phyloP scores from a whole-genome alignment of 2,329 filamentous ascomycete species.

The Epichloe coenophiala region DNA sequence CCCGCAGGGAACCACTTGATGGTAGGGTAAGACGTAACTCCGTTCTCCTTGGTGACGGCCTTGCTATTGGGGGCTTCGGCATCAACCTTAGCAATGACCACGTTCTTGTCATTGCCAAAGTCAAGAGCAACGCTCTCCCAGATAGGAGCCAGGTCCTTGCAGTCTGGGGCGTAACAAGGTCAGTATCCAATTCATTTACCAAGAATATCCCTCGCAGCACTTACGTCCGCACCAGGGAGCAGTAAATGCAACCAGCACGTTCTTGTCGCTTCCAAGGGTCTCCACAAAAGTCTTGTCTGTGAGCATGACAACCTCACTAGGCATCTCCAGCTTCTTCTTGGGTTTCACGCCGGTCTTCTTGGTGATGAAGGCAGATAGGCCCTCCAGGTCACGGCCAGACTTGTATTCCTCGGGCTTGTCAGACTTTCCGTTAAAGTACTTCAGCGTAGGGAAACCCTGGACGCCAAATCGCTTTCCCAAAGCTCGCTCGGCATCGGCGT shows the following conservation, averaged over 20 bases:
- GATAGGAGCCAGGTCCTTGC: constrained; percentile 80
- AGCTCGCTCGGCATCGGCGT: constrained; percentile 77
- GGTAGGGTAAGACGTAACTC: constrained; percentile 79
- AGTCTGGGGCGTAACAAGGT: constrained; percentile 51
- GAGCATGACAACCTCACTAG: constrained; percentile 67
- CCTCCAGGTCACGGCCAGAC: constrained; percentile 77
- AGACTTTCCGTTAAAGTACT: constrained; percentile 95
- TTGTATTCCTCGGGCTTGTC: constrained; percentile 75
- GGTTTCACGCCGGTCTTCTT: constrained; percentile 79
- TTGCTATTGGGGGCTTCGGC: constrained; percentile 82
- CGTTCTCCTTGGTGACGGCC: constrained; percentile 59
- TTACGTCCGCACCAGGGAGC: constrained; percentile 97
- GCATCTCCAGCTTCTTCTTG: constrained; percentile 60
- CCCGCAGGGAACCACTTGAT: constrained; percentile 96
- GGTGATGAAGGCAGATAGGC: constrained; percentile 63
- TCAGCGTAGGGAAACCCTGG: constrained; percentile 91
- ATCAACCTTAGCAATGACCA: constrained; percentile 90
- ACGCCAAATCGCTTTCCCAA: constrained; percentile 79
- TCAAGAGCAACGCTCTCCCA: constrained; percentile 81
- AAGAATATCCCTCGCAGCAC: constrained; percentile 25
- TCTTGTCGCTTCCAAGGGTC: constrained; percentile 69
- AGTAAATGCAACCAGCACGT: constrained; percentile 91
- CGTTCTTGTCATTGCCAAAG: constrained; percentile 63
- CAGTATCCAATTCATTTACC: not conserved
- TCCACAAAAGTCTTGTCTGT: constrained; percentile 67